These are phyloP conservation scores for Lactarius trivialis DNA, from an alignment of 768 basidiomycete genomes.

Conservation along the genomic window DNA sequence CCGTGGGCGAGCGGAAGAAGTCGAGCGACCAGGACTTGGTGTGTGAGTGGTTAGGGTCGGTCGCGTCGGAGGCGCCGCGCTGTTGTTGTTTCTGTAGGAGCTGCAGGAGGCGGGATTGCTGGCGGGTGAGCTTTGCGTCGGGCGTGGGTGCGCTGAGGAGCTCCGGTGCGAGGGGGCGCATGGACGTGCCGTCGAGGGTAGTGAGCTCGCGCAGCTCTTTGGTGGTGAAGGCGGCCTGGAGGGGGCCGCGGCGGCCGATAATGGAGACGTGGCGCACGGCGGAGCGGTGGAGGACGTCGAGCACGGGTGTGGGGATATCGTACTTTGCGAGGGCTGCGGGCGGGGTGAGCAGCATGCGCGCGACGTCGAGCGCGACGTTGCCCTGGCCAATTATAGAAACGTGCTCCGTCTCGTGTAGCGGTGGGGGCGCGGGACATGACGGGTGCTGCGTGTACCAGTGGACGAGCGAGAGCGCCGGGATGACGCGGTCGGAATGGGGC, in stretches of 20 bases:
- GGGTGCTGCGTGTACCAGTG: constrained; percentile 98
- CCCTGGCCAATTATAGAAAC: constrained; percentile 89
- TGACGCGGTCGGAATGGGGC: constrained; percentile 42
- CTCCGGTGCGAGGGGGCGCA: constrained; percentile 52
- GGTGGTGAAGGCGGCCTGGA: constrained; percentile 84
- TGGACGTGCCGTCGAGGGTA: constrained; percentile 51
- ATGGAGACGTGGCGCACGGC: constrained; percentile 72
- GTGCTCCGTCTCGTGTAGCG: constrained; percentile 58
- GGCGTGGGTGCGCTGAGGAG: constrained; percentile 37
- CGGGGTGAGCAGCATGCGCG: constrained; percentile 78
- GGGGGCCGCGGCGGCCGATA: constrained; percentile 70
- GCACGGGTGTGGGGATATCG: constrained; percentile 72
- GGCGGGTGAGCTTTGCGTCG: constrained; percentile 40
- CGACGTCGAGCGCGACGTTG: constrained; percentile 90
- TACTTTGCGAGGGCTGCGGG: constrained; percentile 55
- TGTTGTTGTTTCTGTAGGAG: constrained; percentile 42
- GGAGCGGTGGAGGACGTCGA: constrained; percentile 58
- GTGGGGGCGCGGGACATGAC: constrained; percentile 46
- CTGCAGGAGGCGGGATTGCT: constrained; percentile 41
- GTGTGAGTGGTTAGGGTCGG: constrained; percentile 37
- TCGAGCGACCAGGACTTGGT: constrained; percentile 72
- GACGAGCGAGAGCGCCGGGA: constrained; percentile 78
- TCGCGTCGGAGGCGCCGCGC: constrained; percentile 25
- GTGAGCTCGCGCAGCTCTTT: constrained; percentile 84
- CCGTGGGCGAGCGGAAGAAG: constrained; percentile 70